phyloP scores from a whole-genome alignment of 805 yeast genomes.

The Metschnikowia hibisci region DNA sequence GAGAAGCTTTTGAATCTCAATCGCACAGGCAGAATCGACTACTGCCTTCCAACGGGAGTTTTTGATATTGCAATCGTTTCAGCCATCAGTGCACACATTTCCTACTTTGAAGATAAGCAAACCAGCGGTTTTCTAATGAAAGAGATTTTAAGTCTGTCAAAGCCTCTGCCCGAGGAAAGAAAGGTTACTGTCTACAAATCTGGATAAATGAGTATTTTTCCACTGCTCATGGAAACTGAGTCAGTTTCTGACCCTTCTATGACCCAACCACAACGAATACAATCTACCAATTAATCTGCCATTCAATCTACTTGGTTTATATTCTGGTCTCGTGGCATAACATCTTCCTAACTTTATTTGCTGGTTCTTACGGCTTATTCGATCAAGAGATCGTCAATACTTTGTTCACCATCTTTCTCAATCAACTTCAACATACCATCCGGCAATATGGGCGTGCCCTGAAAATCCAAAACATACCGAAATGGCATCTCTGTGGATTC shows the following conservation, averaged over 20 bases:
- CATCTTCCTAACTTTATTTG: too few relatives aligned
- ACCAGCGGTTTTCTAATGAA: slow-evolving; percentile 73
- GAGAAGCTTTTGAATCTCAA: slow-evolving; percentile 48
- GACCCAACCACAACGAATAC: too few relatives aligned
- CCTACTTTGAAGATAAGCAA: slow-evolving; percentile 83
- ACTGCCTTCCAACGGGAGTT: slow-evolving; percentile 69
- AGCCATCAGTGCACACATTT: slow-evolving; percentile 83
- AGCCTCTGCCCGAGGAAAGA: slow-evolving; percentile 25
- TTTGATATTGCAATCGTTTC: slow-evolving; percentile 76
- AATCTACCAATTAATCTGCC: too few relatives aligned
- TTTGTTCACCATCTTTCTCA: slow-evolving; percentile 79
- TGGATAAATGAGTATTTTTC: not conserved
- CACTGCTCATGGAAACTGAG: too few relatives aligned
- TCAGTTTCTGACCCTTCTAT: too few relatives aligned
- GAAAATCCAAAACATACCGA: slow-evolving; percentile 68
- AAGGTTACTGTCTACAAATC: slow-evolving; percentile 25
- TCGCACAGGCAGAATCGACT: slow-evolving; percentile 76
- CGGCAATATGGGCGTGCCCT: slow-evolving; percentile 79
- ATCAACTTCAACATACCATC: slow-evolving; percentile 87
- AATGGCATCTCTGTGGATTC: slow-evolving; percentile 99
- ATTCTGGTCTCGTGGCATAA: too few relatives aligned
- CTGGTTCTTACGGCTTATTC: slow-evolving; percentile 16
- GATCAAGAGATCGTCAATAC: slow-evolving; percentile 63
- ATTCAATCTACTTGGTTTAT: not conserved
- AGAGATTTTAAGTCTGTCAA: slow-evolving; percentile 41